phyloP scores from a whole-genome alignment of 768 basidiomycete species.

The Hemileccinum rubropunctum region DNA sequence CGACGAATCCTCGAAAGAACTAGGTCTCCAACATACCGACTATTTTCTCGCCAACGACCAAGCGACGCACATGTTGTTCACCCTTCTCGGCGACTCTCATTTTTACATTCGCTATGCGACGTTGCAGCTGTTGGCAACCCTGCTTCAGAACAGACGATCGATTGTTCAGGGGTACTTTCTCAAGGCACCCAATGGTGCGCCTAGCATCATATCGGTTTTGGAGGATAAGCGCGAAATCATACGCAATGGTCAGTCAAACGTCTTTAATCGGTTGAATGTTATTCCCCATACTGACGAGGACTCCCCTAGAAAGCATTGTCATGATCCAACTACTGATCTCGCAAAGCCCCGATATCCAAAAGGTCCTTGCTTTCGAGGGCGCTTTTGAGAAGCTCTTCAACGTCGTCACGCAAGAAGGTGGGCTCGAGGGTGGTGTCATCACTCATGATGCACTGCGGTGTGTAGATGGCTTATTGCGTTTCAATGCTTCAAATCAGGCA shows the following conservation, averaged over 20 bases:
- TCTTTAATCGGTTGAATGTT: too few species aligned
- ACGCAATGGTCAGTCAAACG: constrained; percentile 63
- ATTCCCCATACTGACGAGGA: constrained; percentile 11
- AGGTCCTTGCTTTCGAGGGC: constrained; percentile 94
- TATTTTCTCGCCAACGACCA: constrained; percentile 68
- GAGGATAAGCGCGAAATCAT: constrained; percentile 90
- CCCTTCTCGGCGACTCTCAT: constrained; percentile 67
- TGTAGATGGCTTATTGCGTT: constrained; percentile 82
- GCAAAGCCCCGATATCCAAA: constrained; percentile 92
- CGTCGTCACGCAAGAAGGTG: constrained; percentile 84
- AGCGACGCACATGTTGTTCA: constrained; percentile 71
- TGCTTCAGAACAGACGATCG: constrained; percentile 80
- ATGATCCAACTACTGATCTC: constrained; percentile 79
- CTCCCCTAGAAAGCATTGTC: constrained; percentile 67
- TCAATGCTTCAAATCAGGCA: constrained; percentile 95
- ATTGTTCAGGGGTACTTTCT: constrained; percentile 90
- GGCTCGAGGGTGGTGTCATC: constrained; percentile 86
- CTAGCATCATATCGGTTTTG: constrained; percentile 68
- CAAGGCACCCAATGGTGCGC: constrained; percentile 73
- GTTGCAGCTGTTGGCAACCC: constrained; percentile 74
- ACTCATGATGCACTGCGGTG: constrained; percentile 84
- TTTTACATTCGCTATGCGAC: constrained; percentile 87
- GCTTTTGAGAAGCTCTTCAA: constrained; percentile 95
- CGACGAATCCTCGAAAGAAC: constrained; percentile 54
- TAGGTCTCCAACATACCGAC: constrained; percentile 86